A percentile compares a stretch with the other conserved stretches of the same genome.
These are phyloP conservation scores for Ustilago trichophora DNA, from an alignment of 1,284 basidiomycete genomes.

Conservation along the genomic window DNA sequence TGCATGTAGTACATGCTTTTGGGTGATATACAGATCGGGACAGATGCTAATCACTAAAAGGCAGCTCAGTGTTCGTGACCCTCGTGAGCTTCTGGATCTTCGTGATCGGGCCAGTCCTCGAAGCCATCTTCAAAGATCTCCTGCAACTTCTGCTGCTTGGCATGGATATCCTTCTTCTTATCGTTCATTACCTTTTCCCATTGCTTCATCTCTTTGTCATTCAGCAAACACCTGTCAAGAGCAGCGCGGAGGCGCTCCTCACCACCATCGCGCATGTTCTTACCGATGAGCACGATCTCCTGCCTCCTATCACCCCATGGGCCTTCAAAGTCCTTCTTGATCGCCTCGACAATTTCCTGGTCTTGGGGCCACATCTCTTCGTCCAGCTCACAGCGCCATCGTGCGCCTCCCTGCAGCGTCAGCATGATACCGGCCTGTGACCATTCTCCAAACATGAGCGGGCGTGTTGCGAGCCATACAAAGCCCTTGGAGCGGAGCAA, in stretches of 20 bases:
- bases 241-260: constrained; percentile 63
- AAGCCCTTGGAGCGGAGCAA: constrained; percentile 69
- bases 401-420: constrained; percentile 67
- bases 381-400: constrained; percentile 68
- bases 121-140: constrained; percentile 67
- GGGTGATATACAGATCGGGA: too few species aligned
- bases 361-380: constrained; percentile 68
- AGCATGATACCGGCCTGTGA: constrained; percentile 69
- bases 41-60: too few species aligned
- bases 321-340: constrained; percentile 68
- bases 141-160: constrained; percentile 61
- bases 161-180: constrained; percentile 2
- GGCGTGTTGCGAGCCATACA: constrained; percentile 67
- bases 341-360: constrained; percentile 66
- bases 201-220: constrained; percentile 67
- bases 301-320: constrained; percentile 69
- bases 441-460: constrained; percentile 68
- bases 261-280: constrained; percentile 62
- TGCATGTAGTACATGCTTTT: too few species aligned
- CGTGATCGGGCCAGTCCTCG: constrained; percentile 67
- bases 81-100: constrained; percentile 55
- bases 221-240: constrained; percentile 67
- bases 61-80: constrained; percentile 32
- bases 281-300: constrained; percentile 68
- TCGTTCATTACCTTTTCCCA: constrained; percentile 68